Evolutionary conservation across 202 grass and related monocot genomes (phyloP), one percentile per base, ranked within the genome.

Genomic region (Setaria viridis): DNA sequence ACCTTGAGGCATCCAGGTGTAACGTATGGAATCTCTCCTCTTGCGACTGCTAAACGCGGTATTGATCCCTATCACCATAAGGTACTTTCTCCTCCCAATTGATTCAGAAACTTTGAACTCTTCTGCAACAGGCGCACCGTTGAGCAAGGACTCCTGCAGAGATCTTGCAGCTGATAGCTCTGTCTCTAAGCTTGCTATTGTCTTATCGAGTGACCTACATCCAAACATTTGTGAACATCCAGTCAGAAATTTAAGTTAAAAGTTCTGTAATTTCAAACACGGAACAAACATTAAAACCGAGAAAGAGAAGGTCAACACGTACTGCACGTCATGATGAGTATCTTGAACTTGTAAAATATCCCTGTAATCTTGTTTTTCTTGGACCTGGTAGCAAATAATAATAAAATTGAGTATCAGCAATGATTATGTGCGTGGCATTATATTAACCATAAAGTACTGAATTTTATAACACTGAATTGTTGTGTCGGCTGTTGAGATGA

Each of bases 1-100:
- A 98, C 97, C 97, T 91, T 88, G 90, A 88, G 92, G 97, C 93
- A 99, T 94, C 97, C 97, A 99, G 57, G 97, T 96, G 76, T 91
- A 91, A n/a, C 97, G 93, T 85, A 99, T 92, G 64, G 97, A 99
- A 83, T 96, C 97, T 83, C 97, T 93, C 77, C 93, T 86, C 74
- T 94, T 95, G 71, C 93, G 93, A 79, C 97, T 99, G 72, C 93
- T 99, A 85, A 99, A 96, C 4, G 97, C 97, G 1, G 97, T 99
- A 79, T 99, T 99, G 68, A 99, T 93, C 65, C 96, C 96, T 66
- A 99, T 87, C 19, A 99, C 96, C 96, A 99, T 96, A 32, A 89
- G 85, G 65, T 91, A 99, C 55, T 99, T 99, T 9, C 84, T 77
- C 58, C 84, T 92, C 41, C 82, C 88, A 51, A 82, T 86, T 2